These are phyloP conservation scores for Teratosphaeria viscida DNA, from an alignment of 2,329 filamentous ascomycete genomes.

Conservation along the genomic window DNA sequence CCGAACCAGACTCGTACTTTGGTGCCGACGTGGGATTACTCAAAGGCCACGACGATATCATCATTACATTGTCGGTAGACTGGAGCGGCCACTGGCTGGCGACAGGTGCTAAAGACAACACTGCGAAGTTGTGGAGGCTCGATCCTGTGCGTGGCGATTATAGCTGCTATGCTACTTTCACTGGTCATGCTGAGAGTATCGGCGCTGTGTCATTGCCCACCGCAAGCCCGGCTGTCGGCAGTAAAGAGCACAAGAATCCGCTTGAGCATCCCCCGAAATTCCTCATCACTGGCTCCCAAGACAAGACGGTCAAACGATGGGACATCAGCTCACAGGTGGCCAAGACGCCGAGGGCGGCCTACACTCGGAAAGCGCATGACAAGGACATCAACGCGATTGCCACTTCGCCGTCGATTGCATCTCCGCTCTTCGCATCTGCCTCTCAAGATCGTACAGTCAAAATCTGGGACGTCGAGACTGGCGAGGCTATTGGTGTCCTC, in stretches of 20 bases:
- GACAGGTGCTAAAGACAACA: slow-evolving; percentile 95
- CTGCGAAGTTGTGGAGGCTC: slow-evolving; percentile 78
- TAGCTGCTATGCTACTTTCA: slow-evolving; percentile 70
- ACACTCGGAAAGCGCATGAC: slow-evolving; percentile 91
- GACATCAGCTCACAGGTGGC: slow-evolving; percentile 46
- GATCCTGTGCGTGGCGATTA: slow-evolving; percentile 67
- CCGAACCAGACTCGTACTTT: slow-evolving; percentile 49
- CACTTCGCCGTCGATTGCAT: slow-evolving; percentile 51
- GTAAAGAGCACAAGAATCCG: slow-evolving; percentile 61
- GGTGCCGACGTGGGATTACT: slow-evolving; percentile 80
- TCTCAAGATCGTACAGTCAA: slow-evolving; percentile 96
- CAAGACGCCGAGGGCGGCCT: slow-evolving; percentile 56
- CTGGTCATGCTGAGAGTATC: slow-evolving; percentile 87
- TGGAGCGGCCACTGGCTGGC: slow-evolving; percentile 97
- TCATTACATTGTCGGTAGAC: slow-evolving; percentile 87
- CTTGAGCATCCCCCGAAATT: slow-evolving; percentile 72
- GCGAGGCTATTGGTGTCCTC: slow-evolving; percentile 82
- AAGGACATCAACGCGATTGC: slow-evolving; percentile 98
- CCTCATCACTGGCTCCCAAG: slow-evolving; percentile 84
- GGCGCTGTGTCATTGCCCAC: slow-evolving; percentile 80
- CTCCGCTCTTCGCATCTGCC: slow-evolving; percentile 82
- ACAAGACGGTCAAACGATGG: slow-evolving; percentile 92
- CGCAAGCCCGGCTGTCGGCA: slow-evolving; percentile 54
- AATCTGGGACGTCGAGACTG: slow-evolving; percentile 85
- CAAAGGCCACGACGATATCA: slow-evolving; percentile 87